Conservation (phyloP, 2,329 filamentous ascomycete genomes). For the Mollisia scopiformis region DNA sequence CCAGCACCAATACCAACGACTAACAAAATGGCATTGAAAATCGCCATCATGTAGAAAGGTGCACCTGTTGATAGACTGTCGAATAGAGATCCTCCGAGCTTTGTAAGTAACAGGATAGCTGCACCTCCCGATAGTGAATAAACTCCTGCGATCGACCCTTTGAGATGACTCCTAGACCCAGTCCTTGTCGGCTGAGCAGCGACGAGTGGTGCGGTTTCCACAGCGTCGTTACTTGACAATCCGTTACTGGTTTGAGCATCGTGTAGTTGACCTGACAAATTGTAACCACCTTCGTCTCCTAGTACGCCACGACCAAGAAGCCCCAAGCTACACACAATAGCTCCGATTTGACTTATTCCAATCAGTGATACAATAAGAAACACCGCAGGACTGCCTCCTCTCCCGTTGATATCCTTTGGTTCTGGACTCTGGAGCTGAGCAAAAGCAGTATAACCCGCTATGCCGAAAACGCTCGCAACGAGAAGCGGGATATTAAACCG, state of each 20-base stretch:
- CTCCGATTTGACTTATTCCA: constrained; percentile 92
- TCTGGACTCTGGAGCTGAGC: constrained; percentile 79
- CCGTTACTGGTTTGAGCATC: constrained; percentile 8
- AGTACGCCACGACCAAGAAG: constrained; percentile 82
- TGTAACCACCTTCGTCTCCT: constrained; percentile 42
- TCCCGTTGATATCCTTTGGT: constrained; percentile 62
- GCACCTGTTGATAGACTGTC: constrained; percentile 74
- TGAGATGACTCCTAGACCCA: constrained; percentile 54
- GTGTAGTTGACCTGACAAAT: constrained; percentile 34
- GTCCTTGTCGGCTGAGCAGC: constrained; percentile 17
- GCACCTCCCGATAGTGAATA: constrained; percentile 90
- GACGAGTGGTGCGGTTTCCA: constrained; percentile 37
- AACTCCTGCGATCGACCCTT: constrained; percentile 92
- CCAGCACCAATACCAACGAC: constrained; percentile 42
- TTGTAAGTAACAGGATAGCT: constrained; percentile 89
- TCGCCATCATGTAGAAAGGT: constrained; percentile 93
- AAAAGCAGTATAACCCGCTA: constrained; percentile 78
- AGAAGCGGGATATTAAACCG: constrained; percentile 76
- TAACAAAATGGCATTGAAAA: constrained; percentile 78
- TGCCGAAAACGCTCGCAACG: constrained; percentile 70
- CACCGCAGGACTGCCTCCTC: constrained; percentile 69
- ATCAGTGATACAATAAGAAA: constrained; percentile 80
- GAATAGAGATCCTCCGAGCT: constrained; percentile 85
- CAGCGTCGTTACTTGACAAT: constrained; percentile 2
- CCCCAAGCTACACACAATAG: constrained; percentile 94